Evolutionary conservation across 2,329 filamentous ascomycete species (phyloP), one percentile per base, ranked within the genome.

Genomic region (Aspergillus pseudotamarii): DNA sequence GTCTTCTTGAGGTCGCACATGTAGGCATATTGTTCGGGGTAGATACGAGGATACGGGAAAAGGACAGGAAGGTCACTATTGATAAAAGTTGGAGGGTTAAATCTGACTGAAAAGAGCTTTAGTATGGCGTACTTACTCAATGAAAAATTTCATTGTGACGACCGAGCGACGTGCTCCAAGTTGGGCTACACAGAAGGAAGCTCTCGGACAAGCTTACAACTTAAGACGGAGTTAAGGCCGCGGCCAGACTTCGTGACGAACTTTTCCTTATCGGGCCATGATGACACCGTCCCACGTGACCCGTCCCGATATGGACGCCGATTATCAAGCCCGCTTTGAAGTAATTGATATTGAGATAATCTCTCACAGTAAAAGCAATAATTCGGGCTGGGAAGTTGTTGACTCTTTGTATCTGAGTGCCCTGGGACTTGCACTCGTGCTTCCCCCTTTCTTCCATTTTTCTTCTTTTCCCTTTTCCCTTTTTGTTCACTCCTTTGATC

Each of bases 1-100:
- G 95, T 98, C 78, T 83, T 86, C 78, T 94, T 94, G 78, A 94
- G 87, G 82, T 93, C 91, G 76, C 89, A 92, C 91, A 94, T 94
- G 81, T 94, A 87, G 76, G 86, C 86, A 89, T 90, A 89, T 82
- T 90, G 88, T 77, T 90, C 88, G 66, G 90, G 88, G 76, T 91
- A 91, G 72, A 91, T 90, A 71, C 89, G 84, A 65, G 89, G 89
- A 76, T 91, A 91, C n/a, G 89, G 89, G 75, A 91, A 91, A 62
- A 91, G 85, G 66, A 91, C 85, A 43, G 88, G 88, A 50, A 91
- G 83, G 73, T 89, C 88, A 78, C 86, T 89, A 70, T 53, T 34
- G 54, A 30, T 28, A 38, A 30, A 61, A 32, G 26, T 50, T 19
- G 4, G 26, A 21, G 26, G 28, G 34, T 60, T 69, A 63, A 69